Base-by-base conservation (phyloP, 2,329 filamentous ascomycete genomes). In the Mycogone perniciosa region DNA sequence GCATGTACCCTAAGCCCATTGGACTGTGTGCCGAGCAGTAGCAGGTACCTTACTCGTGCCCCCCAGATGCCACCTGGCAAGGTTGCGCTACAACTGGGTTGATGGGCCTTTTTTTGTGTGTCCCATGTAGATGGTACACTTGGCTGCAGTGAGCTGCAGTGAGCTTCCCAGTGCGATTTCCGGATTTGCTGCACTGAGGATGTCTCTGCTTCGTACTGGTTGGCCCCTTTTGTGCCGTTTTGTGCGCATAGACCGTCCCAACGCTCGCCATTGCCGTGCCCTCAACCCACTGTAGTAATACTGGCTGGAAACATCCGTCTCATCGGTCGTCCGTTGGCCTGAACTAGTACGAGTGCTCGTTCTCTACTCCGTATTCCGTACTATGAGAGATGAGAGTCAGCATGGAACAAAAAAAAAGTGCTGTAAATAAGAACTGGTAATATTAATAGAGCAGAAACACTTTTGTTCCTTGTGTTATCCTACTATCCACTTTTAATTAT, bases 21-120 rank as follows among this genome's bases (percentile, higher is more conserved):
- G 46, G 48, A 43, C 31, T 9, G 31, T 38, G 48, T 42, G n/a
- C 48, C 43, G 42, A 51, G 31, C 20, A 46, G 48, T 41, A 40
- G 48, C 38, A 51, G 48, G 48, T 41, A 44, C 48, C 39, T 48
- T 50, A 42, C 46, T 48, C 41, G 27, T 40, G 42, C 37, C 27
- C 38, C 46, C 40, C 41, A 43, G 38, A 48, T 53, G 50, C 50
- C 50, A 52, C 50, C 50, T 52, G 51, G 51, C 51, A 45, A 50
- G 41, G 50, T 50, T 49, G 46, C 48, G 50, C 40, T 52, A 29
- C n/a, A 44, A 29, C 13, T 29, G 13, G 26, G 39, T 13, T 13
- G 10, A 42, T 13, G 13, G 39, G 10, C 10, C 39, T 20, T 42
- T 26, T 26, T 42, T 29, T 42, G 33, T 35, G 33, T 35, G 33